Evolutionary conservation across 441 rosid species (phyloP).

Genomic region (Populus hybrid): DNA sequence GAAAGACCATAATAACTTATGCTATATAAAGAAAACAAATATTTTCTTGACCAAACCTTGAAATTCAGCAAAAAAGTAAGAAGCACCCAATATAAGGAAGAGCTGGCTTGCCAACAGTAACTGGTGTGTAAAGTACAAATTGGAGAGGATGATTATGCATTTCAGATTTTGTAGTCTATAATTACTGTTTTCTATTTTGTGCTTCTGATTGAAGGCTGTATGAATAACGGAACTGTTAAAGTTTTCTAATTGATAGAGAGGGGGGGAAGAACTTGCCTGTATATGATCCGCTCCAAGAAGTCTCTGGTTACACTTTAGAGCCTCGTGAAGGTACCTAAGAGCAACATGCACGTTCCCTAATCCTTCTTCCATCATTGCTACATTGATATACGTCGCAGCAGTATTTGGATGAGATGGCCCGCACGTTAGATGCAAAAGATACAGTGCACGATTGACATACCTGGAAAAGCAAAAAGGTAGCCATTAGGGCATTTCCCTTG

Average conservation of each 20-base stretch:
- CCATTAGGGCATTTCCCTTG: background rate
- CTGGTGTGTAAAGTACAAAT: background rate
- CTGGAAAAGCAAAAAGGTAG: slow-evolving; percentile 29
- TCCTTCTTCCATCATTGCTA: slow-evolving; percentile 85
- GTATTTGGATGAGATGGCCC: slow-evolving; percentile 75
- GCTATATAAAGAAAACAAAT: background rate
- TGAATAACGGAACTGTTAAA: background rate
- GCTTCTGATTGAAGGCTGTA: background rate
- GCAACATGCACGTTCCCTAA: slow-evolving; percentile 69
- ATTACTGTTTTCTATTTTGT: background rate
- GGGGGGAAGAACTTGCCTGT: slow-evolving; percentile 37
- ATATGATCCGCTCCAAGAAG: slow-evolving; percentile 67
- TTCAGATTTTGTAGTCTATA: background rate
- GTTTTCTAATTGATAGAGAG: background rate
- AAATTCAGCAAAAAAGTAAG: background rate
- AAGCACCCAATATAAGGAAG: background rate
- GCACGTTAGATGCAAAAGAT: slow-evolving; percentile 62
- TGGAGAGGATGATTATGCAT: background rate
- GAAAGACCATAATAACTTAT: background rate
- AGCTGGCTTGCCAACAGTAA: background rate
- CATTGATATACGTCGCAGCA: slow-evolving; percentile 71
- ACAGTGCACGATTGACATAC: slow-evolving; percentile 66
- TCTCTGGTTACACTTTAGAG: slow-evolving; percentile 69
- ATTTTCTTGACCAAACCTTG: background rate
- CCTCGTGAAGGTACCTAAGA: slow-evolving; percentile 70